Conservation (phyloP, 805 yeast genomes). For the Metschnikowia koreensis region DNA sequence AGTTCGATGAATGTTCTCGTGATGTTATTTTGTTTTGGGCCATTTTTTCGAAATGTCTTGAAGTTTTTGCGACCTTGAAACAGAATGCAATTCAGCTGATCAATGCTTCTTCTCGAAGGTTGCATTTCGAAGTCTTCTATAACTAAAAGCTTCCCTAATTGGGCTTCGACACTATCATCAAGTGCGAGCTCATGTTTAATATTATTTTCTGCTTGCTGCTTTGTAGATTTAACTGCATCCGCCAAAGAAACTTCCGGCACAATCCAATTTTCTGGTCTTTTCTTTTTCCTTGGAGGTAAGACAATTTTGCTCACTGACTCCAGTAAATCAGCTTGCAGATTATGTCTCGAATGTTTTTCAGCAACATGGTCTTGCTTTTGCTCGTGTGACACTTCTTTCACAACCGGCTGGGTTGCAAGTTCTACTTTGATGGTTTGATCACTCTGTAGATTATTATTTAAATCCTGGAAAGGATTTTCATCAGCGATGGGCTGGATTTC, state of each 20-base stretch:
- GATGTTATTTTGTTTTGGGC: conserved; percentile 9
- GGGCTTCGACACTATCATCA: neutral
- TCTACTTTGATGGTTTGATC: neutral
- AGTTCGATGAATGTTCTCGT: conserved; percentile 17
- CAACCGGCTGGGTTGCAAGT: neutral
- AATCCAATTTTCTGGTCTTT: conserved; percentile 1
- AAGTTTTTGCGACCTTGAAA: conserved; percentile 17
- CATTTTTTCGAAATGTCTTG: conserved; percentile 14
- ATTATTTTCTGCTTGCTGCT: conserved; percentile 10
- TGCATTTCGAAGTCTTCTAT: conserved; percentile 7
- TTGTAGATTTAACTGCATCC: conserved; percentile 14
- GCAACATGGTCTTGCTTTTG: neutral
- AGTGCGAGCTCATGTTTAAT: conserved; percentile 6
- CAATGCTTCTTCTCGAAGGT: neutral
- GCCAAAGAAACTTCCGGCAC: conserved; percentile 16
- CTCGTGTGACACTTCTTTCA: neutral
- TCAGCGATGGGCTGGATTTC: too few species aligned
- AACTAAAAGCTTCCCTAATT: neutral
- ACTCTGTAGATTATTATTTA: too few species aligned
- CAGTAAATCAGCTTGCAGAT: neutral
- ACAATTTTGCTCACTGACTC: neutral
- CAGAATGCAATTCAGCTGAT: neutral
- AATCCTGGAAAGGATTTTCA: too few species aligned
- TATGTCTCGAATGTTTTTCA: neutral
- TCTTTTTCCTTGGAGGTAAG: neutral